Percentiles rank a stretch among this genome's conserved stretches.
Conservation (phyloP, 1,139 yeast species). For the Nakaseomyces bracarensis region DNA sequence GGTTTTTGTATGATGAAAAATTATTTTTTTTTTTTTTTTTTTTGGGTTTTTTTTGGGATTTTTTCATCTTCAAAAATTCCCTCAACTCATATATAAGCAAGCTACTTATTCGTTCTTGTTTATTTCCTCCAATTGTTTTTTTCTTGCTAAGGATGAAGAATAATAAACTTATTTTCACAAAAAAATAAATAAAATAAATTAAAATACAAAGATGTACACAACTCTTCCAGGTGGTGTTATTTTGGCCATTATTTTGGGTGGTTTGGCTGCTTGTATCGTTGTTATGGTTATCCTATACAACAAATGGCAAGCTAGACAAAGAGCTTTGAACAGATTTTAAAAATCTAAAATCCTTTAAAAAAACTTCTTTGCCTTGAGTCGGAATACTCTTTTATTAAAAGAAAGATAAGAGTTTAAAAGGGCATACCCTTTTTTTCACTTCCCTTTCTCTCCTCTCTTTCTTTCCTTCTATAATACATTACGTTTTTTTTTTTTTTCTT, state of each 20-base stretch:
- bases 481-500: neutral
- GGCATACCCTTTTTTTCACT: too few species aligned
- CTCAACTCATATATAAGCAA: constrained; percentile 2
- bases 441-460: too few species aligned
- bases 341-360: neutral
- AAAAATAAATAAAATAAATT: too few species aligned
- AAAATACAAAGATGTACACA: constrained; percentile 13
- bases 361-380: neutral
- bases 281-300: constrained; percentile 29
- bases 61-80: neutral
- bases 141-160: neutral
- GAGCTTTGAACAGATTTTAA: constrained; percentile 37
- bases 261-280: constrained; percentile 38
- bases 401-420: neutral
- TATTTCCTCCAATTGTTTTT: neutral
- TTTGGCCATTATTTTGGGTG: constrained; percentile 42
- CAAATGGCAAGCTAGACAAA: constrained; percentile 33
- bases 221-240: constrained; percentile 50
- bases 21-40: neutral
- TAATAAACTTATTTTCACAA: neutral
- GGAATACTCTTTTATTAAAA: neutral
- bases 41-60: neutral
- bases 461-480: too few species aligned
- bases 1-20: too few species aligned
- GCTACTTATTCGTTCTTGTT: neutral